Evolutionary conservation across 306 rosid species (phyloP).

Genomic region (Rosa chinensis): DNA sequence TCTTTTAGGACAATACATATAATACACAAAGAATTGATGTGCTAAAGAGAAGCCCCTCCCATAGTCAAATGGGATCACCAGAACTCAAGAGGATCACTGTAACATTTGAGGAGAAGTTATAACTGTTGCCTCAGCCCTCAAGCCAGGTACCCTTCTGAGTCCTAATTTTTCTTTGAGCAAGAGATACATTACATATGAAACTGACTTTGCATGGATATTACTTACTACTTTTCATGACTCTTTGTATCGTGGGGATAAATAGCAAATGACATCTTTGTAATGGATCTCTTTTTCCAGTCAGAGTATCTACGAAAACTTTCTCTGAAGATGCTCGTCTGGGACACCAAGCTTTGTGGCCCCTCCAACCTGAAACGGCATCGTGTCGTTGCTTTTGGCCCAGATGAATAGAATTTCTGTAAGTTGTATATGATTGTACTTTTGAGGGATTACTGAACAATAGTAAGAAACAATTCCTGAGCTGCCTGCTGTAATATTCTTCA

Average conservation of each 20-base stretch:
- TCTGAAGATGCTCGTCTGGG: constrained; percentile 3
- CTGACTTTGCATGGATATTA: background rate
- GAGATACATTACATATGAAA: background rate
- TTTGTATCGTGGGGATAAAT: too few relatives aligned
- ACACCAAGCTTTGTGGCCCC: background rate
- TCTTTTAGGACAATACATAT: background rate
- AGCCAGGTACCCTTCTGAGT: constrained; percentile 49
- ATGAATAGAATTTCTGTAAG: too few relatives aligned
- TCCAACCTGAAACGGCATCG: too few relatives aligned
- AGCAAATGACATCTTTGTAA: too few relatives aligned
- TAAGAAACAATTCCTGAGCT: too few relatives aligned
- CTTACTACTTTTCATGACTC: background rate
- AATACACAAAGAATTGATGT: constrained; percentile 54
- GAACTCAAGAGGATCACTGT: constrained; percentile 62
- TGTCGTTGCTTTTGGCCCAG: too few relatives aligned
- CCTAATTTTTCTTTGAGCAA: background rate
- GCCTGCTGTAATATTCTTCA: too few relatives aligned
- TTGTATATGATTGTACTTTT: too few relatives aligned
- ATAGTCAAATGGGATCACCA: constrained; percentile 54
- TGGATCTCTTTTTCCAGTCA: constrained; percentile 16
- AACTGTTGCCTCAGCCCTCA: constrained; percentile 35
- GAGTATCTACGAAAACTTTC: constrained; percentile 47
- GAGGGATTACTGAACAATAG: too few relatives aligned
- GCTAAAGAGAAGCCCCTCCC: constrained; percentile 53
- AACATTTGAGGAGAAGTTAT: constrained; percentile 78